Evolutionary conservation across 2,329 filamentous ascomycete species (phyloP).

Genomic region (Apiospora pterosperma): DNA sequence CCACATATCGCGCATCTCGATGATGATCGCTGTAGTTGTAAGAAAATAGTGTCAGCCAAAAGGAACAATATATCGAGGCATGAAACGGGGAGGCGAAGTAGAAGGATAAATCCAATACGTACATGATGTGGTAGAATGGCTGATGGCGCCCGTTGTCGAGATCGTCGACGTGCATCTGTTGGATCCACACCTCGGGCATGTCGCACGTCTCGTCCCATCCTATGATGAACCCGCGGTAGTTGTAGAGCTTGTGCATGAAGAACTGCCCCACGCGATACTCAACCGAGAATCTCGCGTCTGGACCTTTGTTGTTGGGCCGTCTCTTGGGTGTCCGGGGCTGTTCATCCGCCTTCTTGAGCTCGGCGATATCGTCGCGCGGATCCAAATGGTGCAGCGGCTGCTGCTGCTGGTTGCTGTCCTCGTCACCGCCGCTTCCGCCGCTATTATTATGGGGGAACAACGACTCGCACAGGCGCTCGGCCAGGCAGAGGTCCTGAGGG

Average conservation of each 20-base stretch:
- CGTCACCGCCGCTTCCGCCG: background rate
- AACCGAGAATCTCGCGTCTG: background rate
- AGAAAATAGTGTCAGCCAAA: background rate
- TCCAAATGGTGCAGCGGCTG: background rate
- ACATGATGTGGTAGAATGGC: constrained; percentile 65
- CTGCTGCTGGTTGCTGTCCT: background rate
- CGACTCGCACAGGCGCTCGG: background rate
- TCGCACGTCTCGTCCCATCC: constrained; percentile 50
- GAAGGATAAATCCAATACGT: background rate
- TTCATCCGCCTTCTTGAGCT: constrained; percentile 42
- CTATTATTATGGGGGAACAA: constrained; percentile 12
- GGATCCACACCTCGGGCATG: constrained; percentile 55
- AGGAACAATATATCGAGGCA: background rate
- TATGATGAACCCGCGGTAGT: constrained; percentile 59
- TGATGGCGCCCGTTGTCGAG: constrained; percentile 55
- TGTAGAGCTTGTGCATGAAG: constrained; percentile 59
- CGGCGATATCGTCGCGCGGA: constrained; percentile 21
- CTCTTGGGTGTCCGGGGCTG: constrained; percentile 30
- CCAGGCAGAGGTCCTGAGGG: constrained; percentile 12
- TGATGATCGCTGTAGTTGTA: constrained; percentile 46
- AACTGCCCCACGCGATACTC: constrained; percentile 54
- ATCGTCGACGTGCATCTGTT: constrained; percentile 57
- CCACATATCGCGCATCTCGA: constrained; percentile 58
- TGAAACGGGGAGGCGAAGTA: background rate
- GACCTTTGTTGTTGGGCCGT: constrained; percentile 18